Evolutionary conservation across 108 stramenopile species (phyloP), one percentile per base, ranked within the genome.

Genomic region (Stephanodiscus triporus): DNA sequence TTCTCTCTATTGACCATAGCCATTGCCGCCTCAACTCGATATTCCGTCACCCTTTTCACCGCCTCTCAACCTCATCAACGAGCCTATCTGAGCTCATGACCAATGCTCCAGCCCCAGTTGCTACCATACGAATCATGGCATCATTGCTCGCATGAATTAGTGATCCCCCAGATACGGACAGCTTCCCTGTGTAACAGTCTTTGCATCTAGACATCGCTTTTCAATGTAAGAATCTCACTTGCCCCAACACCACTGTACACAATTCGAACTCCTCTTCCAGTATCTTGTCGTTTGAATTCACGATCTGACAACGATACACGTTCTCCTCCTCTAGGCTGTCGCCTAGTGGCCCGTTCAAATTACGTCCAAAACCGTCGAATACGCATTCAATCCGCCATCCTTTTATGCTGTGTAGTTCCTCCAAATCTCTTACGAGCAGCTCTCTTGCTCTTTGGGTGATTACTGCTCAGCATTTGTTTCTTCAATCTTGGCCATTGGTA

Each of bases 381-480:
- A 95, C 93, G 29, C 87, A 87, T 73, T 95, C 91, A 40, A 95
- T 87, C 59, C 93, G 59, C 93, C 93, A 95, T 50, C 93, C 88
- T 57, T 87, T 88, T 23, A 89, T 48, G 14, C 64, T 62, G 34
- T 85, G 73, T 68, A 95, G 40, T 42, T 89, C 81, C 68, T 95
- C 93, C 73, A 95, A 78, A 80, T 94, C 92, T n/a, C 89, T 72
- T 6, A 91, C 66, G 13, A 94, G 62, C 19, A 91, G 45, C 40
- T 91, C 84, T 23, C 92, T 63, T 17, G 92, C 92, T 43, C 75
- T 49, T 19, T 71, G 53, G 0, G 79, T 68, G n/a, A 66, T 90
- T 90, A 10, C 86, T 85, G 43, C 85, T 89, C 16, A 66, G 37
- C 93, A 95, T 91, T 68, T 88, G 88, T 51, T 95, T 95, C 68